A percentile compares a stretch with the other conserved stretches of the same genome.
These are phyloP conservation scores for Monsonia emarginata DNA, from an alignment of 441 rosid genomes.

Conservation along the genomic window DNA sequence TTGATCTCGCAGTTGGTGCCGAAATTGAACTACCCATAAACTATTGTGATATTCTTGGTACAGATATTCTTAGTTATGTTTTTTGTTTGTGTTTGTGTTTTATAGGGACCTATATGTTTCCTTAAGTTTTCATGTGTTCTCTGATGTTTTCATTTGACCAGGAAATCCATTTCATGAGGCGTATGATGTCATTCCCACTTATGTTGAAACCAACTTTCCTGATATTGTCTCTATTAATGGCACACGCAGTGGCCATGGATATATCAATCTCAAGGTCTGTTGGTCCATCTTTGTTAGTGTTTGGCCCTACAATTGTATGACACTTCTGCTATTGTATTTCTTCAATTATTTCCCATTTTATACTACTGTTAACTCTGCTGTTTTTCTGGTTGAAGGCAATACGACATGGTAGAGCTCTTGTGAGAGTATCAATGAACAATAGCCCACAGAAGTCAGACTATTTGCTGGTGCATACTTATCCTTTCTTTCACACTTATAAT, in stretches of 20 bases:
- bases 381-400: slow-evolving; percentile 52
- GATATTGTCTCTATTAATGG: slow-evolving; percentile 48
- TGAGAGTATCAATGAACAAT: slow-evolving; percentile 49
- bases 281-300: slow-evolving; percentile 11
- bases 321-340: slow-evolving; percentile 10
- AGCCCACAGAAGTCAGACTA: slow-evolving; percentile 59
- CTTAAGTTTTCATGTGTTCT: slow-evolving; percentile 15
- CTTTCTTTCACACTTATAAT: slow-evolving; percentile 5
- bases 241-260: slow-evolving; percentile 30
- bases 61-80: slow-evolving; percentile 6
- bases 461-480: slow-evolving; percentile 44
- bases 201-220: slow-evolving; percentile 59
- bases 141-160: slow-evolving; percentile 26
- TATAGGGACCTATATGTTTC: not conserved
- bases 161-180: slow-evolving; percentile 80
- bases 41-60: slow-evolving; percentile 69
- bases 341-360: slow-evolving; percentile 10
- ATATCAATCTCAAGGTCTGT: slow-evolving; percentile 63
- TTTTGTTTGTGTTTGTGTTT: not conserved
- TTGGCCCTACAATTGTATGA: slow-evolving; percentile 1
- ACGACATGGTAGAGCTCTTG: slow-evolving; percentile 68
- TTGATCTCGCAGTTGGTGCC: slow-evolving; percentile 69
- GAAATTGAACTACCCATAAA: slow-evolving; percentile 61
- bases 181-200: slow-evolving; percentile 37
- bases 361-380: slow-evolving; percentile 11